A percentile compares a stretch with the other conserved stretches of the same genome.
Evolutionary conservation across 306 rosid genomes (phyloP).

Genomic region (Cajanus cajan): DNA sequence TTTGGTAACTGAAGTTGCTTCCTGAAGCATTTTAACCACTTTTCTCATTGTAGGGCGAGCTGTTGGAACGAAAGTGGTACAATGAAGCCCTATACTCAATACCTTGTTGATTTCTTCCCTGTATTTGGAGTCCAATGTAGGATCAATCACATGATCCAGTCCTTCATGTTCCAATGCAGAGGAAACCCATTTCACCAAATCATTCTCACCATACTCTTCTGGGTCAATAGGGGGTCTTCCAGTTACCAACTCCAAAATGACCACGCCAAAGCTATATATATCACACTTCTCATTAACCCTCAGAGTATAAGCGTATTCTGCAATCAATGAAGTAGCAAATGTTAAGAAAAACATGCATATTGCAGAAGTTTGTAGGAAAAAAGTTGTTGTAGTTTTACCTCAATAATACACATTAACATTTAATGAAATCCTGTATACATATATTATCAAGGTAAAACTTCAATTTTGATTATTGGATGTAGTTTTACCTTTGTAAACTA

Average conservation of each 20-base stretch:
- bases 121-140: conserved; percentile 38
- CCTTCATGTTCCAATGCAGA: conserved; percentile 44
- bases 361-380: background rate
- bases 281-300: conserved; percentile 75
- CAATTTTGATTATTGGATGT: too few relatives aligned
- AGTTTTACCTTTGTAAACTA: too few relatives aligned
- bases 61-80: conserved; percentile 53
- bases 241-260: conserved; percentile 66
- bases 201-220: conserved; percentile 58
- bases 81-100: conserved; percentile 48
- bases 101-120: conserved; percentile 52
- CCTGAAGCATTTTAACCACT: conserved; percentile 63
- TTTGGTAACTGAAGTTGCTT: conserved; percentile 38
- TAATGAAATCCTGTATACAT: too few relatives aligned
- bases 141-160: conserved; percentile 50
- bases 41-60: conserved; percentile 67
- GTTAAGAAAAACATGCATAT: background rate
- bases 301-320: conserved; percentile 75
- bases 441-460: too few relatives aligned
- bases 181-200: conserved; percentile 61
- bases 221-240: conserved; percentile 60
- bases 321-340: background rate
- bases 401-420: too few relatives aligned
- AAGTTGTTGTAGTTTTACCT: too few relatives aligned
- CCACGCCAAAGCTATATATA: conserved; percentile 74